Conservation (phyloP, 495 filamentous ascomycete species). For the Aspergillus leporis region DNA sequence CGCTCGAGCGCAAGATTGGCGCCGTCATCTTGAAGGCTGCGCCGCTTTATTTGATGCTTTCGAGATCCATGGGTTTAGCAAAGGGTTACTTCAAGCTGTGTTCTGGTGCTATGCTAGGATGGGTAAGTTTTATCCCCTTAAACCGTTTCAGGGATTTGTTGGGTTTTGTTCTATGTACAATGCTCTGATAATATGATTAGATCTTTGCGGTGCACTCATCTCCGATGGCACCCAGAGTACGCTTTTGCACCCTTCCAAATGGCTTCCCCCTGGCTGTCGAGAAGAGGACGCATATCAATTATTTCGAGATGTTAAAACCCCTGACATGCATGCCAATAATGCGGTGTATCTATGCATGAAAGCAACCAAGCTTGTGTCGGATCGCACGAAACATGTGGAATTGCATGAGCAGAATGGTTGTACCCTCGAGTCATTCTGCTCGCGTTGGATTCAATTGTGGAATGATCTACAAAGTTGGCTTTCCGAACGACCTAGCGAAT, state of each 20-base stretch:
- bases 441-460: conserved; percentile 43
- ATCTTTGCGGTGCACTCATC: conserved; percentile 50
- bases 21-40: conserved; percentile 49
- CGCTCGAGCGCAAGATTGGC: conserved; percentile 46
- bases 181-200: conserved; percentile 21
- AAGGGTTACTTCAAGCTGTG: conserved; percentile 40
- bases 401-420: conserved; percentile 35
- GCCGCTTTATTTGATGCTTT: conserved; percentile 45
- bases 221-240: conserved; percentile 45
- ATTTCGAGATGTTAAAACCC: conserved; percentile 30
- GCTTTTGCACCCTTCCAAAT: conserved; percentile 41
- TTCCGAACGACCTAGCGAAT: conserved; percentile 37
- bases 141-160: background rate
- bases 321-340: conserved; percentile 47
- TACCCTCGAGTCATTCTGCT: conserved; percentile 24
- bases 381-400: conserved; percentile 39
- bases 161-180: conserved; percentile 1
- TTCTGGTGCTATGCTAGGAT: conserved; percentile 55
- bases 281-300: conserved; percentile 32
- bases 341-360: conserved; percentile 48
- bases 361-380: conserved; percentile 42
- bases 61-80: conserved; percentile 43
- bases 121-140: conserved; percentile 25
- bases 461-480: conserved; percentile 45
- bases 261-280: conserved; percentile 34